Evolutionary conservation across 2,329 filamentous ascomycete species (phyloP), one percentile per base, ranked within the genome.

Genomic region (Fusarium pseudograminearum): DNA sequence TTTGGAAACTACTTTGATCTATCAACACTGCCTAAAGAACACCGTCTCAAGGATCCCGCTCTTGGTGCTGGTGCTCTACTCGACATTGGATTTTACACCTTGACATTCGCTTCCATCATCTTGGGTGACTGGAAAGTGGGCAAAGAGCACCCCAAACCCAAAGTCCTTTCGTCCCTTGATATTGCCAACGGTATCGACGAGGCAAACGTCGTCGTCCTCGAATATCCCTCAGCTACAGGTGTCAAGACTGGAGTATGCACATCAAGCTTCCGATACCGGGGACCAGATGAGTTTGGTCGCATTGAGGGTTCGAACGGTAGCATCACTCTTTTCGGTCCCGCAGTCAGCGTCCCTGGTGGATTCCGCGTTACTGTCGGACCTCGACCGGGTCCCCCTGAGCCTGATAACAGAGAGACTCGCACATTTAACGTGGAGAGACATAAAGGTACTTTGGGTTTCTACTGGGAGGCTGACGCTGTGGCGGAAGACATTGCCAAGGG

Each of bases 401-500:
- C 30, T 0, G 62, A 67, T 22, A 47, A 33, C 1, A 57, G 56
- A 16, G 20, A 24, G 15, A 48, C 34, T 15, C 62, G 57, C 15
- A 47, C 50, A 9, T 67, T 67, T 41, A 62, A 57, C 4, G 64
- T 57, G 12, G 40, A 67, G 14, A 53, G 63, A 9, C 22, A 61
- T 18, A 28, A 63, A 16, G 63, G 51, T 5, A 67, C 64, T 1
- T 2, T 67, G 11, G 64, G 64, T 0, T 67, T 67, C 2, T 67
- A 63, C 14, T 67, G 64, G 64, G 64, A 67, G n/a, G 64, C 64
- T 3, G 63, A 67, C 28, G 57, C 64, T 24, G 63, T 67, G 7
- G 64, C 64, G 1, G 45, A 34, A 12, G 63, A 67, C 3, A 67
- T 67, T 8, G 64, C 4, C 57, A 34, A 40, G 1, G 80, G 80